A percentile compares a stretch with the other conserved stretches of the same genome.
Conservation (phyloP, 2,329 filamentous ascomycete species). For the Cytospora mali region DNA sequence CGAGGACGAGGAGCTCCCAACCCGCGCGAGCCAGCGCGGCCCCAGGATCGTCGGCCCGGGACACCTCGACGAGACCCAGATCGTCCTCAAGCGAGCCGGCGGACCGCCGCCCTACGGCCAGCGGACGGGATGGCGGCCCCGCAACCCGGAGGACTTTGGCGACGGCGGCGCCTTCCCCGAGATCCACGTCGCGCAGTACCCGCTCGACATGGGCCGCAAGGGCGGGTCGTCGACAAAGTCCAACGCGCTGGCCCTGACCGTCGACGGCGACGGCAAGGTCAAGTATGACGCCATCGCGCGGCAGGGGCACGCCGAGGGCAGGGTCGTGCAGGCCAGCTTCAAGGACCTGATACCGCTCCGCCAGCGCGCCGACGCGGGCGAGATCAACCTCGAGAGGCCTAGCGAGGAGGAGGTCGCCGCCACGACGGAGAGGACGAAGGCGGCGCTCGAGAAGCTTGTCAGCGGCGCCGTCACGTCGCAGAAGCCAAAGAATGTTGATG, state of each 20-base stretch:
- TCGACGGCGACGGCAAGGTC: constrained; percentile 88
- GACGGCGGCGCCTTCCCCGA: constrained; percentile 97
- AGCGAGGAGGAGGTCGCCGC: constrained; percentile 81
- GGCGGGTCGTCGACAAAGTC: constrained; percentile 61
- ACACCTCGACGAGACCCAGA: constrained; percentile 81
- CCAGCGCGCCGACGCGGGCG: constrained; percentile 89
- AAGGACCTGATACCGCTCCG: constrained; percentile 94
- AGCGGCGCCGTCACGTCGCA: constrained; percentile 86
- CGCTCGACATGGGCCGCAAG: constrained; percentile 91
- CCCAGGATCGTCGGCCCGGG: constrained; percentile 79
- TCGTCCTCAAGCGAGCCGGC: constrained; percentile 79
- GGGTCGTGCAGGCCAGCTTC: constrained; percentile 92
- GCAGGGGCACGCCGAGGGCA: constrained; percentile 80
- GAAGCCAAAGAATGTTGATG: constrained; percentile 93
- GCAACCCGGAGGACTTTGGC: constrained; percentile 86
- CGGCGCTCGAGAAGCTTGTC: constrained; percentile 80
- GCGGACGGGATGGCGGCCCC: constrained; percentile 87
- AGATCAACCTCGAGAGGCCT: constrained; percentile 83
- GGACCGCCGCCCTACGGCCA: constrained; percentile 82
- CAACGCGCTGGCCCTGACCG: constrained; percentile 90
- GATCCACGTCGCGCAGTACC: constrained; percentile 91
- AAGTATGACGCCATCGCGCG: constrained; percentile 95
- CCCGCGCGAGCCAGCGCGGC: constrained; percentile 73
- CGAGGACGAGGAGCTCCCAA: constrained; percentile 79
- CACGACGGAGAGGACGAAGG: constrained; percentile 85